Evolutionary conservation across 2,329 filamentous ascomycete genomes (phyloP).

Genomic region (Pseudocercospora fijiensis): DNA sequence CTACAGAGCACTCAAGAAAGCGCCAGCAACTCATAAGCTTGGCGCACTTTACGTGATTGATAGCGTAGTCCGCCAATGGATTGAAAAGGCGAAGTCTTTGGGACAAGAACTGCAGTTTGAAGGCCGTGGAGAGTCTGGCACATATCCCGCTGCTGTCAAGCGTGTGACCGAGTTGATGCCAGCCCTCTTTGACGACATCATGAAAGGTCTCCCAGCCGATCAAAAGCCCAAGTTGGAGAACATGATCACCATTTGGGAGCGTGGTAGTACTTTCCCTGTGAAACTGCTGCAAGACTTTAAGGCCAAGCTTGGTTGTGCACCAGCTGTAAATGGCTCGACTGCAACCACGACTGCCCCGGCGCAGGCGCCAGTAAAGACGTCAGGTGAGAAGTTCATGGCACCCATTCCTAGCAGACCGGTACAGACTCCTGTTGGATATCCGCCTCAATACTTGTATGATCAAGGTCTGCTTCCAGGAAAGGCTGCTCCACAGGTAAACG

Average conservation of each 20-base stretch:
- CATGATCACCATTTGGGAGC: conserved; percentile 96
- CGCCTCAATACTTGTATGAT: conserved; percentile 35
- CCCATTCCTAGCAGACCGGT: conserved; percentile 34
- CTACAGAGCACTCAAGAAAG: conserved; percentile 95
- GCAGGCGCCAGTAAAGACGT: conserved; percentile 15
- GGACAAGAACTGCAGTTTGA: conserved; percentile 67
- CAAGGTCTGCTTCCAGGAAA: conserved; percentile 33
- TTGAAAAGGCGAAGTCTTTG: conserved; percentile 86
- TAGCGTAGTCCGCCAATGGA: conserved; percentile 98
- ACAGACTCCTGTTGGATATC: conserved; percentile 34
- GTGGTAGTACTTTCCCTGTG: conserved; percentile 83
- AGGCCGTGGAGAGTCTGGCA: conserved; percentile 82
- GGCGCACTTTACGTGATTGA: conserved; percentile 99
- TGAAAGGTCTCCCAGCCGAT: conserved; percentile 81
- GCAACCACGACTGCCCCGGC: conserved; percentile 18
- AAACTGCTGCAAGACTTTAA: conserved; percentile 81
- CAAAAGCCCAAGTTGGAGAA: conserved; percentile 99
- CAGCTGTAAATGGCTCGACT: conserved; percentile 21
- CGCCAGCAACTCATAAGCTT: conserved; percentile 91
- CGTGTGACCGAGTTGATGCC: conserved; percentile 95
- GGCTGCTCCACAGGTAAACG: conserved; percentile 21
- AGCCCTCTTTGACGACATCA: conserved; percentile 91
- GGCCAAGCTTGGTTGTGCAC: conserved; percentile 50
- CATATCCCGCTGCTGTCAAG: conserved; percentile 91
- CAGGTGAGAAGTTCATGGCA: conserved; percentile 35